A percentile compares a stretch with the other conserved stretches of the same genome.
Conservation (phyloP, 106 monocot species). For the Dendrobium huoshanense region DNA sequence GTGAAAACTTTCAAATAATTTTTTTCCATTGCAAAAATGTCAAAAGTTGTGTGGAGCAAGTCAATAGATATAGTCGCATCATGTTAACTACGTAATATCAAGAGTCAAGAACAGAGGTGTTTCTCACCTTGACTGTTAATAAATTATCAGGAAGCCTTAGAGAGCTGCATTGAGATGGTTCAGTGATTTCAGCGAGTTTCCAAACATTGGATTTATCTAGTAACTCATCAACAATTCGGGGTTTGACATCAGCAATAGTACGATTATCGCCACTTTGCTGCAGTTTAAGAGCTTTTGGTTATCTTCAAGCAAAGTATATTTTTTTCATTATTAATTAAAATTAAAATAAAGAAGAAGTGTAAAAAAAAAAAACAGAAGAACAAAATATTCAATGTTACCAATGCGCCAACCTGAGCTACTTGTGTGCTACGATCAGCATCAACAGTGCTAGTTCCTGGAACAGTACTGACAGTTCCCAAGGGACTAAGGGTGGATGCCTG, state of each 20-base stretch:
- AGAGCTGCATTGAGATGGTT: constrained; percentile 38
- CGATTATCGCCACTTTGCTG: constrained; percentile 38
- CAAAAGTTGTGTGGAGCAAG: not conserved
- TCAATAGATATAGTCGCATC: not conserved
- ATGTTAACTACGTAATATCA: not conserved
- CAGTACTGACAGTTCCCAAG: constrained; percentile 22
- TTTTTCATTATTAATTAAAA: not conserved
- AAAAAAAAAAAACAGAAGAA: not conserved
- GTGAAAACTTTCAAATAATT: not conserved
- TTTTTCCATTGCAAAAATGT: not conserved
- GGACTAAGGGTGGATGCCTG: constrained; percentile 26
- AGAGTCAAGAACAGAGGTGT: not conserved
- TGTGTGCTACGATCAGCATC: constrained; percentile 24
- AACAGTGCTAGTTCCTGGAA: constrained; percentile 26
- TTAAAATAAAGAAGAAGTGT: not conserved
- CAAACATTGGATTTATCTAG: constrained; percentile 31
- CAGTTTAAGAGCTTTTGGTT: constrained; percentile 8
- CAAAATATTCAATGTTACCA: constrained; percentile 15
- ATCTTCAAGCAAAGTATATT: not conserved
- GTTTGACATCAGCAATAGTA: constrained; percentile 32
- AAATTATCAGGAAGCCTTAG: constrained; percentile 38
- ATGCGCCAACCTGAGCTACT: constrained; percentile 15
- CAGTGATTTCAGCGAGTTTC: constrained; percentile 44
- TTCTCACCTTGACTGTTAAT: constrained; percentile 30
- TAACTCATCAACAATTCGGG: constrained; percentile 37